A percentile compares a stretch with the other conserved stretches of the same genome.
Evolutionary conservation across 805 yeast species (phyloP).

Genomic region (Saturnispora quitensis): DNA sequence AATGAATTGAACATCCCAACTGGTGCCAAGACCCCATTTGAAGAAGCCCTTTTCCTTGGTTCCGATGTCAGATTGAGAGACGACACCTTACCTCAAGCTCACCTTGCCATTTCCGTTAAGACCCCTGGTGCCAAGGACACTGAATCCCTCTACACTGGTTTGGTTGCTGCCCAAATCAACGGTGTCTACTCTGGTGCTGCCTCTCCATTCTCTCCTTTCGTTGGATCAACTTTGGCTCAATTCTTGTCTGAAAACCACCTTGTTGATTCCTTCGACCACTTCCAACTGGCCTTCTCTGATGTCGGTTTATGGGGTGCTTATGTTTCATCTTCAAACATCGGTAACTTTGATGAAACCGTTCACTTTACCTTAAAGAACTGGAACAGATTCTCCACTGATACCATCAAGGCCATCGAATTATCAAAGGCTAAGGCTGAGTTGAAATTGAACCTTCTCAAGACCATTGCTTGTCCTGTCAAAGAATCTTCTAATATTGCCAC

Average conservation of each 20-base stretch:
- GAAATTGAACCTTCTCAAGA: slow-evolving; percentile 49
- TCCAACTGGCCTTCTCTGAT: slow-evolving; percentile 64
- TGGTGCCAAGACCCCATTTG: slow-evolving; percentile 40
- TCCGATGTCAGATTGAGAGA: slow-evolving; percentile 85
- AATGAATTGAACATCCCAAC: slow-evolving; percentile 41
- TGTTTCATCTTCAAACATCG: slow-evolving; percentile 52
- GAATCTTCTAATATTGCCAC: slow-evolving; percentile 40
- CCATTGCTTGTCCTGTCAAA: slow-evolving; percentile 37
- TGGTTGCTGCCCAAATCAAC: slow-evolving; percentile 60
- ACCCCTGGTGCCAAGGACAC: slow-evolving; percentile 54
- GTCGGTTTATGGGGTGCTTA: slow-evolving; percentile 80
- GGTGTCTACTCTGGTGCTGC: slow-evolving; percentile 47
- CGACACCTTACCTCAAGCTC: slow-evolving; percentile 75
- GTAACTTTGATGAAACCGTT: slow-evolving; percentile 60
- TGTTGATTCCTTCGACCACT: slow-evolving; percentile 64
- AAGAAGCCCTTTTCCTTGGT: slow-evolving; percentile 65
- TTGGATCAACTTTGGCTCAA: slow-evolving; percentile 64
- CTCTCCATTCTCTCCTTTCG: slow-evolving; percentile 44
- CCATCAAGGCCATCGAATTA: slow-evolving; percentile 69
- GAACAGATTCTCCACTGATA: slow-evolving; percentile 67
- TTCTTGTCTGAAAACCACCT: slow-evolving; percentile 63
- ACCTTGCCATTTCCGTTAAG: slow-evolving; percentile 64
- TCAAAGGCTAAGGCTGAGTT: slow-evolving; percentile 66
- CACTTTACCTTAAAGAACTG: slow-evolving; percentile 81
- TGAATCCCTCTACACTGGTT: slow-evolving; percentile 58